A percentile compares a stretch with the other conserved stretches of the same genome.
Conservation (phyloP, 1,284 basidiomycete genomes). For the Tremellales sp. region DNA sequence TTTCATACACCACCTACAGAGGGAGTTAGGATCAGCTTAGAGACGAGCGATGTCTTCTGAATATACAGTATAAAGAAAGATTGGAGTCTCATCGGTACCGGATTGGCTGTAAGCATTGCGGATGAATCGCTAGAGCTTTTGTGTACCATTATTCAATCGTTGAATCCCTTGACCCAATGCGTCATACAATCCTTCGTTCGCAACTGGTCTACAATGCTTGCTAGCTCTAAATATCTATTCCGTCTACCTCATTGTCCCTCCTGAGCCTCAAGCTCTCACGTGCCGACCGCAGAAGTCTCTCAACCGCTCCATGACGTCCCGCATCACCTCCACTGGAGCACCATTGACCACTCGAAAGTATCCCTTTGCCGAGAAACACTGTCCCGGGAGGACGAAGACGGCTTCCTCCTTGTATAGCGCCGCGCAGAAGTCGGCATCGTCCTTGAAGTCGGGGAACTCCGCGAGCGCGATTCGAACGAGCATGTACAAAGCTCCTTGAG, state of each 20-base stretch:
- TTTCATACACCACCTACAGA: slow-evolving; percentile 86
- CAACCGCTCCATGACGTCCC: slow-evolving; percentile 39
- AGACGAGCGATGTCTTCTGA: too few relatives aligned
- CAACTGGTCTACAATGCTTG: too few relatives aligned
- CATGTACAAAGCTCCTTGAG: slow-evolving; percentile 44
- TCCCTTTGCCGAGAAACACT: slow-evolving; percentile 39
- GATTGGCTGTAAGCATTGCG: too few relatives aligned
- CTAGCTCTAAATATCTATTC: too few relatives aligned
- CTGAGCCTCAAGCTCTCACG: not conserved
- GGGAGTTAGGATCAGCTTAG: too few relatives aligned
- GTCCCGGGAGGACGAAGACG: slow-evolving; percentile 43
- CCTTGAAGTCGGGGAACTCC: slow-evolving; percentile 22
- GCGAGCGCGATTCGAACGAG: slow-evolving; percentile 35
- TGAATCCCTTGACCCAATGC: too few relatives aligned
- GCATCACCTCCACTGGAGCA: slow-evolving; percentile 36
- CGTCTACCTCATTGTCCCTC: too few relatives aligned
- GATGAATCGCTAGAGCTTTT: too few relatives aligned
- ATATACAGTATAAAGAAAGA: too few relatives aligned
- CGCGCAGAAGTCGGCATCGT: slow-evolving; percentile 40
- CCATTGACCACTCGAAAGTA: slow-evolving; percentile 46
- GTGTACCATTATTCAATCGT: too few relatives aligned
- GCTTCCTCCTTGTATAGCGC: slow-evolving; percentile 42
- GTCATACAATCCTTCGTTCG: too few relatives aligned
- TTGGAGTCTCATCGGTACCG: too few relatives aligned
- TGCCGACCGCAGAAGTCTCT: slow-evolving; percentile 37